A percentile compares a stretch with the other conserved stretches of the same genome.
Conservation (phyloP, 2,329 filamentous ascomycete genomes). For the Leptographium procerum region DNA sequence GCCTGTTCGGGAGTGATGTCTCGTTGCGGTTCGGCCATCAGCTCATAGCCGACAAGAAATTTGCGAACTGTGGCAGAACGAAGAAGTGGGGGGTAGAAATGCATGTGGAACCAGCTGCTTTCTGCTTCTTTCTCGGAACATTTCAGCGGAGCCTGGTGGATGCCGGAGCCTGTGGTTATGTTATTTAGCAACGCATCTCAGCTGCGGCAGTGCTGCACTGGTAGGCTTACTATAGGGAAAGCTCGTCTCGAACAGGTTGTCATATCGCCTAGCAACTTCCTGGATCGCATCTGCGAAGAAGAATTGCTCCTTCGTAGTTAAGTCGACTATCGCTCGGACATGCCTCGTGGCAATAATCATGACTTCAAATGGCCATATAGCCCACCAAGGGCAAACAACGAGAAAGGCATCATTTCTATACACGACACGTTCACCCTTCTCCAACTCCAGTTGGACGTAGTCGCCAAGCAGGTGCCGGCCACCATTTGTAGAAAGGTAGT, state of each 20-base stretch:
- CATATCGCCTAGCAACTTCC: constrained; percentile 82
- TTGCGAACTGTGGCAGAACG: constrained; percentile 90
- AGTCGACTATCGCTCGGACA: constrained; percentile 73
- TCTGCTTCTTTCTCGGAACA: constrained; percentile 76
- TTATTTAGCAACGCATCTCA: not conserved
- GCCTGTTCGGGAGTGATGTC: constrained; percentile 98
- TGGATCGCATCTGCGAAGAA: constrained; percentile 75
- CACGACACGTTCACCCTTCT: constrained; percentile 75
- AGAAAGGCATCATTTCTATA: constrained; percentile 80
- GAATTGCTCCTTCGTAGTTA: constrained; percentile 57
- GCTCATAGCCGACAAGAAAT: constrained; percentile 91
- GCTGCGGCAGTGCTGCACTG: not conserved
- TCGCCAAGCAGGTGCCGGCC: constrained; percentile 73
- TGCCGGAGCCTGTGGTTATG: constrained; percentile 57
- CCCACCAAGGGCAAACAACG: constrained; percentile 94
- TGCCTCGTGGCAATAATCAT: constrained; percentile 80
- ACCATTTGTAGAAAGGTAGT: constrained; percentile 62
- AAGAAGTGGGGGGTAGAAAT: constrained; percentile 92
- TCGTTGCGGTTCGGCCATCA: constrained; percentile 94
- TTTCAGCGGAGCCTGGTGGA: constrained; percentile 86
- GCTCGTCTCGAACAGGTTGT: constrained; percentile 92
- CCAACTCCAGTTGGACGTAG: constrained; percentile 72
- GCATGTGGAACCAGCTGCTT: constrained; percentile 84
- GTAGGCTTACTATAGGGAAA: constrained; percentile 77
- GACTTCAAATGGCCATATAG: constrained; percentile 91